Evolutionary conservation across 192 early-diverging fungal genomes (phyloP), one percentile per base, ranked within the genome.

Genomic region (Podila minutissima): DNA sequence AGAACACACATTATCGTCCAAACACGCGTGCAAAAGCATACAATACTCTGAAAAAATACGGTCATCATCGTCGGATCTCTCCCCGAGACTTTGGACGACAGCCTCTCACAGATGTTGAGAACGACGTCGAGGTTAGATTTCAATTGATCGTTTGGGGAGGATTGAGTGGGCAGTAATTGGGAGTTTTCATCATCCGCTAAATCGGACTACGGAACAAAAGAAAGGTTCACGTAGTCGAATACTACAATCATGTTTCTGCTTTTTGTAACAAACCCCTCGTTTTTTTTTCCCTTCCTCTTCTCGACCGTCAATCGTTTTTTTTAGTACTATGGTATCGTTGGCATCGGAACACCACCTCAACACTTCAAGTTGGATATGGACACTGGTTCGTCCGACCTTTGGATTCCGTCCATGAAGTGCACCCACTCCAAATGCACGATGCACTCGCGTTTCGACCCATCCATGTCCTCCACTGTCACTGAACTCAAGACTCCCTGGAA

Each of bases 321-420:
- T 17, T 74, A 93, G 86, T 93, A 93, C 64, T 93, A 93, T 66
- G 90, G 87, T 59, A 75, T 82, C n/a, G 89, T 92, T 7, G 79
- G 86, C 1, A 84, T 92, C 26, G 92, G 92, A 13, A 88, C 92
- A 12, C 92, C 92, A 48, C 88, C 90, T 22, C 90, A 92, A 60
- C 82, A 78, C 46, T 90, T 93, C 74, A 91, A 91, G 60, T 79
- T 93, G n/a, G 86, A 91, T 64, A 87, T 93, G 38, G 92, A 93
- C 62, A 93, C 92, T 5, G 92, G 92, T 24, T 92, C 90, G 2
- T 88, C 88, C n/a, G 92, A 93, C 74, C 71, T 92, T 4, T 93
- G 91, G 91, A 84, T 91, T 58, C 83, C 86, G 5, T 72, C 66
- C n/a, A 69, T 60, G 62, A 69, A 69, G 48, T 73, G 71, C 38